Conservation (phyloP, 1,139 yeast species). For the Candida labiduridarum region DNA sequence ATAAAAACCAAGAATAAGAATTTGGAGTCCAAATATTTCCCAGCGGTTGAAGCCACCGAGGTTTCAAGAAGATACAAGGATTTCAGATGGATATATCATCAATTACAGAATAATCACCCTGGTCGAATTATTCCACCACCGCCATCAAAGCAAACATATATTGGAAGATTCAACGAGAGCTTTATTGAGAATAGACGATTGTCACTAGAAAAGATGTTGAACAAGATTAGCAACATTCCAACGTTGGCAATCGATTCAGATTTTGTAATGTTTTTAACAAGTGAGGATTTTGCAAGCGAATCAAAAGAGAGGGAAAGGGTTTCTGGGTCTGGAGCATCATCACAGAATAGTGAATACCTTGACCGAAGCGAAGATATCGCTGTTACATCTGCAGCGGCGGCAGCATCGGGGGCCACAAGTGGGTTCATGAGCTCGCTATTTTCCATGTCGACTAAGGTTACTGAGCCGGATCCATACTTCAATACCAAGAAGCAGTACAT, state of each 20-base stretch:
- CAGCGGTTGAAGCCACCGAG: constrained; percentile 38
- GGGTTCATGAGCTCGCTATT: constrained; percentile 70
- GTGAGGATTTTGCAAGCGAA: constrained; percentile 68
- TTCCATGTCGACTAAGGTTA: constrained; percentile 59
- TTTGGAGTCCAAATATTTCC: constrained; percentile 23
- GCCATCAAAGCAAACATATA: constrained; percentile 86
- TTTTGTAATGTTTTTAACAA: constrained; percentile 74
- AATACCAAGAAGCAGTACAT: constrained; percentile 67
- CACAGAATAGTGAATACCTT: constrained; percentile 44
- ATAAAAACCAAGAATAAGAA: constrained; percentile 59
- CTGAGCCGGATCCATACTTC: constrained; percentile 82
- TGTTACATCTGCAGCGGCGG: constrained; percentile 22
- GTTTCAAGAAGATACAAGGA: constrained; percentile 83
- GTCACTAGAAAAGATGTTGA: constrained; percentile 87
- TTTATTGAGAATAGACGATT: constrained; percentile 84
- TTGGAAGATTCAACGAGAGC: constrained; percentile 85
- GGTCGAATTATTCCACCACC: constrained; percentile 96
- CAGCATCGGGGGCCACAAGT: constrained; percentile 25
- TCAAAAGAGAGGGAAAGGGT: constrained; percentile 63
- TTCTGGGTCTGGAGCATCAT: constrained; percentile 55
- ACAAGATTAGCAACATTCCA: constrained; percentile 60
- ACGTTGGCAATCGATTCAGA: constrained; percentile 70
- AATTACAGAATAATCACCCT: constrained; percentile 82
- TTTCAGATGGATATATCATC: constrained; percentile 87
- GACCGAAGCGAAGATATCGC: constrained; percentile 30